These are phyloP conservation scores for Ruellia speciosa DNA, from an alignment of 305 asterid genomes.

Conservation along the genomic window DNA sequence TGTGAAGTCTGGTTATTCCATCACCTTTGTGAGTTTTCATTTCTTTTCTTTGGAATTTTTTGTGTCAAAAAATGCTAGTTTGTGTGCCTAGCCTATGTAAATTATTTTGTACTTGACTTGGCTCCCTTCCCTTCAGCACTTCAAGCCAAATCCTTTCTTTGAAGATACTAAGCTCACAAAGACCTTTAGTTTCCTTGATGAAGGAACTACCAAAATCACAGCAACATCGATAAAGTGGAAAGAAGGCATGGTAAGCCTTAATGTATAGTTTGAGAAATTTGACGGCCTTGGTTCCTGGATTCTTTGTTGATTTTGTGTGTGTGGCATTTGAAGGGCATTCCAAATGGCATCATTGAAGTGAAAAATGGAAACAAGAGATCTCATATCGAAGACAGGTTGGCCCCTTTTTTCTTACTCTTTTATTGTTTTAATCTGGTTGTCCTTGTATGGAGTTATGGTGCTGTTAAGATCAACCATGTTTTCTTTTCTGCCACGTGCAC, in stretches of 20 bases:
- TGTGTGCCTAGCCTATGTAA: conserved; percentile 3
- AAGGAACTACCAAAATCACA: conserved; percentile 66
- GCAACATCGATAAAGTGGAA: conserved; percentile 86
- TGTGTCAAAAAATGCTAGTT: conserved; percentile 5
- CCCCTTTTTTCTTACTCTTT: background rate
- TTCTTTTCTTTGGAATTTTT: background rate
- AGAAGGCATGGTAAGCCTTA: conserved; percentile 70
- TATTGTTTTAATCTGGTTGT: background rate
- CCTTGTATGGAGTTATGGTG: too few species aligned
- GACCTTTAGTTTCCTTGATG: conserved; percentile 74
- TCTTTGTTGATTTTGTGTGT: conserved; percentile 16
- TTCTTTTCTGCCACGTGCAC: too few species aligned
- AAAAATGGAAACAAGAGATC: conserved; percentile 10
- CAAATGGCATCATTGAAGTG: conserved; percentile 2
- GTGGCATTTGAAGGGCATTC: conserved; percentile 21
- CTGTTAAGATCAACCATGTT: too few species aligned
- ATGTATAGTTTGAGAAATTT: conserved; percentile 2
- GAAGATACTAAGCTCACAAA: conserved; percentile 75
- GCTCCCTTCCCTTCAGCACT: conserved; percentile 36
- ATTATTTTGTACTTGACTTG: conserved; percentile 11
- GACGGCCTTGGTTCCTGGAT: conserved; percentile 9
- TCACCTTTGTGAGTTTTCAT: conserved; percentile 60
- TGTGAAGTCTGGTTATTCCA: conserved; percentile 77
- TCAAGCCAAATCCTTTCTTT: conserved; percentile 70
- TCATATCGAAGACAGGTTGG: conserved; percentile 7